These are phyloP conservation scores for Aspergillus nomiae DNA, from an alignment of 2,329 filamentous ascomycete genomes.

Conservation along the genomic window DNA sequence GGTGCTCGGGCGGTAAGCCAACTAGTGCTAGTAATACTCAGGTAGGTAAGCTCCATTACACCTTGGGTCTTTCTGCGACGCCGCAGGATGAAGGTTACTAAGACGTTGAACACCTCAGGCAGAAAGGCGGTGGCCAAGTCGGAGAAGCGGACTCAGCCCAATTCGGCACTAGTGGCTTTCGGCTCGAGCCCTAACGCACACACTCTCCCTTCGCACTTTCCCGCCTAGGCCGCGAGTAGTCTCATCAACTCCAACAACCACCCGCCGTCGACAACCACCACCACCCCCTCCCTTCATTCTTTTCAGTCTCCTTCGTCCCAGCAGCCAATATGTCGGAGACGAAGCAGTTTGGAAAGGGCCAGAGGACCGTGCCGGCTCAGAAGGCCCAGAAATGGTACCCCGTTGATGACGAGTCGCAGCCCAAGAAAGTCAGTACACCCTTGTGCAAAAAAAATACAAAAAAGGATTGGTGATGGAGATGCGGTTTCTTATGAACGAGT, in stretches of 20 bases:
- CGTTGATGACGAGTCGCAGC: constrained; percentile 83
- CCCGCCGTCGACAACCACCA: constrained; percentile 46
- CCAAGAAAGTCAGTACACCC: constrained; percentile 83
- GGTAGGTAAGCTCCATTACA: constrained; percentile 10
- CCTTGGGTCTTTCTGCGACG: constrained; percentile 4
- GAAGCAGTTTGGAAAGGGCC: constrained; percentile 98
- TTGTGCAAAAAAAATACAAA: constrained; percentile 20
- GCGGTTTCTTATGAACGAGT: constrained; percentile 32
- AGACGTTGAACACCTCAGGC: constrained; percentile 11
- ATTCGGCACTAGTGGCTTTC: constrained; percentile 40
- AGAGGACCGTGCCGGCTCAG: constrained; percentile 84
- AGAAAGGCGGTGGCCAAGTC: constrained; percentile 11
- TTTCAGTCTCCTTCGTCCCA: constrained; percentile 44
- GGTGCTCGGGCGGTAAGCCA: background rate
- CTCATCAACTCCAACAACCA: constrained; percentile 45
- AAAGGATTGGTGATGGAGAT: constrained; percentile 24
- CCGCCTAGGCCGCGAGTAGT: constrained; percentile 40
- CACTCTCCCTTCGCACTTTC: constrained; percentile 45
- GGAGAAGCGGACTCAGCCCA: background rate
- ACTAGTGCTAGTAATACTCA: background rate
- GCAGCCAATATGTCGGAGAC: constrained; percentile 64
- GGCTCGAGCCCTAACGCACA: constrained; percentile 46
- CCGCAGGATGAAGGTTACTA: constrained; percentile 10
- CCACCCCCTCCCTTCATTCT: constrained; percentile 34
- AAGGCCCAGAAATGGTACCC: constrained; percentile 99